Evolutionary conservation across 805 yeast genomes (phyloP).

Genomic region (Saccharomycopsis selenospora): DNA sequence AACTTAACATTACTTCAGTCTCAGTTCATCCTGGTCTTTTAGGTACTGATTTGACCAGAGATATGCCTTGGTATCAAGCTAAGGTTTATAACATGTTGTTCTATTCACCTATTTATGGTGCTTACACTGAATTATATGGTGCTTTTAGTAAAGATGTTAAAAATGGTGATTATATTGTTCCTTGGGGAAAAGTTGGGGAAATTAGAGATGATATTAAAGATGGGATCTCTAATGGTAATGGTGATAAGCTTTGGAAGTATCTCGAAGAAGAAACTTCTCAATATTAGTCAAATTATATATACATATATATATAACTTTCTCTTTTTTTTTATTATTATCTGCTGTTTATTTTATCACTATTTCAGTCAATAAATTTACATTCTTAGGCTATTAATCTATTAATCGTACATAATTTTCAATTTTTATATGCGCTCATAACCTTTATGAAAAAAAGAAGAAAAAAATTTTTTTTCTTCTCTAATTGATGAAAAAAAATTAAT

Average conservation of each 20-base stretch:
- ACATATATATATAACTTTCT: too few relatives aligned
- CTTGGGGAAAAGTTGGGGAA: slow-evolving; percentile 30
- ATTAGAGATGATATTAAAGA: slow-evolving; percentile 26
- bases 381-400: too few relatives aligned
- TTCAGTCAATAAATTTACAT: too few relatives aligned
- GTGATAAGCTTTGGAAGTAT: slow-evolving; percentile 26
- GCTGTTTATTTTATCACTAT: too few relatives aligned
- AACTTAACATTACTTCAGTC: slow-evolving; percentile 28
- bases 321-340: too few relatives aligned
- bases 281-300: slow-evolving; percentile 8
- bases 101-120: slow-evolving; percentile 29
- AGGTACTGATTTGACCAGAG: slow-evolving; percentile 29
- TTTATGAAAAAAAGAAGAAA: too few relatives aligned
- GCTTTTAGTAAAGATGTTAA: slow-evolving; percentile 32
- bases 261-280: slow-evolving; percentile 22
- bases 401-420: too few relatives aligned
- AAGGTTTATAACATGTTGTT: slow-evolving; percentile 18
- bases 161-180: slow-evolving; percentile 31
- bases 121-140: slow-evolving; percentile 33
- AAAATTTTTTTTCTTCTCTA: too few relatives aligned
- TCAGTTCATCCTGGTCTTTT: slow-evolving; percentile 34
- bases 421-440: too few relatives aligned
- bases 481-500: too few relatives aligned
- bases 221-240: slow-evolving; percentile 27
- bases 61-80: slow-evolving; percentile 21